Conservation (phyloP, 2,329 filamentous ascomycete genomes). For the Aspergillus jensenii region DNA sequence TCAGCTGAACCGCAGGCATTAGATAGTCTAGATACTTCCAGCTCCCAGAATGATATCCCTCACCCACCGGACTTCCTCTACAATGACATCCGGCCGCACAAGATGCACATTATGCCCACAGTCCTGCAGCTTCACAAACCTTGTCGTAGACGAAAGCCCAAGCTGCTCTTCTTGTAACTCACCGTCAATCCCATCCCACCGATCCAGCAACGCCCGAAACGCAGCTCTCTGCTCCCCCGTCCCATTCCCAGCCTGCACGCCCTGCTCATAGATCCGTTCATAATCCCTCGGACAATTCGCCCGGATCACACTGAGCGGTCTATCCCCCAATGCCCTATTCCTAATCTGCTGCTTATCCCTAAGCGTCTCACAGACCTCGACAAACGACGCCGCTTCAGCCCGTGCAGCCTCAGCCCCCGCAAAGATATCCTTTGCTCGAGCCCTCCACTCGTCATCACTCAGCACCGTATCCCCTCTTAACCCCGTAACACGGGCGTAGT, state of each 20-base stretch:
- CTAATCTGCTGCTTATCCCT: slow-evolving; percentile 32
- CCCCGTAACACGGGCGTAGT: slow-evolving; percentile 33
- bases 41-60: slow-evolving; percentile 9
- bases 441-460: slow-evolving; percentile 35
- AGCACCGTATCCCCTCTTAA: slow-evolving; percentile 29
- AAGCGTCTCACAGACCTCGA: slow-evolving; percentile 28
- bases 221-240: slow-evolving; percentile 29
- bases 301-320: slow-evolving; percentile 38
- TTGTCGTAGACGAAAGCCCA: slow-evolving; percentile 28
- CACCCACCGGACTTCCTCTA: slow-evolving; percentile 38
- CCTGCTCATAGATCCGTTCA: slow-evolving; percentile 32
- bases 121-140: slow-evolving; percentile 32
- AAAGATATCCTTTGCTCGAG: slow-evolving; percentile 30
- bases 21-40: neutral
- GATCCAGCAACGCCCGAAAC: slow-evolving; percentile 30
- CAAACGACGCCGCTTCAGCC: slow-evolving; percentile 23
- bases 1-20: slow-evolving; percentile 3
- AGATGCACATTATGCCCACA: slow-evolving; percentile 42
- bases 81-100: slow-evolving; percentile 37
- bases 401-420: slow-evolving; percentile 20
- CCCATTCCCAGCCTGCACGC: slow-evolving; percentile 34
- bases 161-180: slow-evolving; percentile 35
- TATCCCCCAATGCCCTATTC: slow-evolving; percentile 24
- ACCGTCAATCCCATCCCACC: slow-evolving; percentile 28
- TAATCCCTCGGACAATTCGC: slow-evolving; percentile 34